These are phyloP conservation scores for Gloeophyllum trabeum DNA, from an alignment of 768 basidiomycete genomes.

Conservation along the genomic window DNA sequence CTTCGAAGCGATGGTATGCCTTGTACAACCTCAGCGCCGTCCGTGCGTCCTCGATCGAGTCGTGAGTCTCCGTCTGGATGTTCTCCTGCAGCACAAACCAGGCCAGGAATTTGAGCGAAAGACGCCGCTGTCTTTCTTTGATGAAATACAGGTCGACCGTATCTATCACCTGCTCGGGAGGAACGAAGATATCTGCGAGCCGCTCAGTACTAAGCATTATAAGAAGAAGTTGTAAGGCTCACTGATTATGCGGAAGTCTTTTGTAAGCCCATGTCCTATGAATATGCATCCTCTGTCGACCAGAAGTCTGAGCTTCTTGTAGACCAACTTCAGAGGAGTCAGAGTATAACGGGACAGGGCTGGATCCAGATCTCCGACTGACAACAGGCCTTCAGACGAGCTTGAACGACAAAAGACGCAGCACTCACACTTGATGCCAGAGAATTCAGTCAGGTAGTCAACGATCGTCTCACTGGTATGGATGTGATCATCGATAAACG, in stretches of 20 bases:
- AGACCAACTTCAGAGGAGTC: slow-evolving; percentile 94
- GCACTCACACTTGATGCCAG: slow-evolving; percentile 81
- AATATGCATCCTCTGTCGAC: slow-evolving; percentile 96
- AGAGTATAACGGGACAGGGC: slow-evolving; percentile 74
- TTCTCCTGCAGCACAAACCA: slow-evolving; percentile 90
- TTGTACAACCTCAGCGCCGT: slow-evolving; percentile 82
- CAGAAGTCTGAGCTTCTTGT: slow-evolving; percentile 89
- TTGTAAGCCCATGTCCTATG: slow-evolving; percentile 92
- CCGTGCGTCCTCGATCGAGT: slow-evolving; percentile 95
- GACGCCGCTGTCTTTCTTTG: slow-evolving; percentile 67
- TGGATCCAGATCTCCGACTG: slow-evolving; percentile 91
- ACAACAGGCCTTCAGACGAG: slow-evolving; percentile 4
- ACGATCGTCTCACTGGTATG: slow-evolving; percentile 93
- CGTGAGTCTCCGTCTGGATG: slow-evolving; percentile 91
- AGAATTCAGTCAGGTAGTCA: slow-evolving; percentile 95
- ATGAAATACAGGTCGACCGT: slow-evolving; percentile 96
- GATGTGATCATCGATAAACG: slow-evolving; percentile 98
- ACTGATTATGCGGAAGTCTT: slow-evolving; percentile 99
- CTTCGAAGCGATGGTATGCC: slow-evolving; percentile 68
- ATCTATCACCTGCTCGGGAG: slow-evolving; percentile 91
- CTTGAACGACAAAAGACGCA: neutral
- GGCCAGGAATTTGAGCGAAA: slow-evolving; percentile 86
- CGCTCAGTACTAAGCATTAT: neutral
- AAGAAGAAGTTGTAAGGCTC: slow-evolving; percentile 17
- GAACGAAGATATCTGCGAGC: slow-evolving; percentile 98